A percentile compares a stretch with the other conserved stretches of the same genome.
Evolutionary conservation across 768 basidiomycete genomes (phyloP).

Genomic region (Panaeolus papilionaceus): DNA sequence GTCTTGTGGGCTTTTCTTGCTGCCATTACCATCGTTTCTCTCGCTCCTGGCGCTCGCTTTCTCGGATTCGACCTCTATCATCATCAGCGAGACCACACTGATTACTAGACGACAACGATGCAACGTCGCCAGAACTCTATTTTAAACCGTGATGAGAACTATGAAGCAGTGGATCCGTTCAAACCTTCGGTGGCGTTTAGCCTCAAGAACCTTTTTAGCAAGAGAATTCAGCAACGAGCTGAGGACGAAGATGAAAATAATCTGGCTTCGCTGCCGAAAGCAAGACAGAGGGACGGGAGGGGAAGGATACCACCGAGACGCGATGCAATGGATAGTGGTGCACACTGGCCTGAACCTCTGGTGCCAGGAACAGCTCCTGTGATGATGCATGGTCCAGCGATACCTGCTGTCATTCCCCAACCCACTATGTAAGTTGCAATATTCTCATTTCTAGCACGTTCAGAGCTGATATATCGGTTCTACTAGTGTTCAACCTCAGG

Average conservation of each 20-base stretch:
- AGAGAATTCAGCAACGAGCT: neutral
- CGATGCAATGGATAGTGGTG: too few relatives aligned
- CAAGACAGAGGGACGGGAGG: neutral
- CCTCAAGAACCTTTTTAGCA: conserved; percentile 22
- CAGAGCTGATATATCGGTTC: too few relatives aligned
- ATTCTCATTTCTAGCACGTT: too few relatives aligned
- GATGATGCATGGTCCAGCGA: neutral
- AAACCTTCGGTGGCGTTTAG: conserved; percentile 28
- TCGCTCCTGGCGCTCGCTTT: too few relatives aligned
- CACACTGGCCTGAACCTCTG: neutral
- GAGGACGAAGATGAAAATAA: neutral
- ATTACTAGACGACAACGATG: neutral
- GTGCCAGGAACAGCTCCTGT: too few relatives aligned
- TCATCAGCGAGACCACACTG: neutral
- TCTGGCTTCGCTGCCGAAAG: neutral
- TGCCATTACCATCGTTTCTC: too few relatives aligned
- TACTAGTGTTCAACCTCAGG: too few relatives aligned
- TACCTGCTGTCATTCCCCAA: neutral
- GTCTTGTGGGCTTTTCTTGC: neutral
- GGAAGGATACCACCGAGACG: neutral
- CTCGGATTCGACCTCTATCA: too few relatives aligned
- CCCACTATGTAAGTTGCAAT: too few relatives aligned
- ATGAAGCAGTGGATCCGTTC: conserved; percentile 29
- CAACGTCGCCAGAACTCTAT: neutral
- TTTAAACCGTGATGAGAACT: neutral